Conservation (phyloP, 371 early-diverging fungal genomes). For the Sporodiniella umbellata region DNA sequence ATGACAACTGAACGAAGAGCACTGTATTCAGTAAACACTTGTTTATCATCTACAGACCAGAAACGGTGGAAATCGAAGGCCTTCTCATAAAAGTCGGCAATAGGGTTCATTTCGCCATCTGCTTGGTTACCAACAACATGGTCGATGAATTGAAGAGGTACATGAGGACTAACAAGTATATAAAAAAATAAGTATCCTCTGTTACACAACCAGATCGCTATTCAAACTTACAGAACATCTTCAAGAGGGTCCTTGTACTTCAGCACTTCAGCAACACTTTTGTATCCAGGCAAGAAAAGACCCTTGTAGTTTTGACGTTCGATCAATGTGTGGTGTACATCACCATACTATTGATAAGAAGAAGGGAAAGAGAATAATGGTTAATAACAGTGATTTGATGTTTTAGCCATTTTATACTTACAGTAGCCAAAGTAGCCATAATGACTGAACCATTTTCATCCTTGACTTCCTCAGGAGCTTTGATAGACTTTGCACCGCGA, state of each 20-base stretch:
- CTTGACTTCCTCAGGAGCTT: conserved; percentile 74
- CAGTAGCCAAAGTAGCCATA: conserved; percentile 89
- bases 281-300: conserved; percentile 84
- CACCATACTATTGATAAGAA: conserved; percentile 76
- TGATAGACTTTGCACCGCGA: conserved; percentile 84
- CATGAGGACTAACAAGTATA: conserved; percentile 45
- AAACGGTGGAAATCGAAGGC: conserved; percentile 94
- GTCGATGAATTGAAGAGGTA: conserved; percentile 75
- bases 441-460: conserved; percentile 88
- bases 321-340: conserved; percentile 92
- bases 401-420: too few relatives aligned
- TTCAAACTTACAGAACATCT: conserved; percentile 37
- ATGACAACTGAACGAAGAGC: conserved; percentile 94
- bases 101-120: conserved; percentile 84
- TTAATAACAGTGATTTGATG: conserved; percentile 2
- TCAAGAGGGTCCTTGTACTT: conserved; percentile 67
- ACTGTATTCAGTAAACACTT: conserved; percentile 94
- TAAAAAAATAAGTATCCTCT: not conserved
- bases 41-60: conserved; percentile 97
- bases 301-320: conserved; percentile 85
- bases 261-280: conserved; percentile 30
- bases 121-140: conserved; percentile 97
- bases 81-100: conserved; percentile 83
- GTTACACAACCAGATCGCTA: too few relatives aligned
- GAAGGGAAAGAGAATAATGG: not conserved